Percentiles rank a stretch among this genome's conserved stretches.
These are phyloP conservation scores for Avena eriantha DNA, from an alignment of 176 grass and related monocot species.

Conservation along the genomic window DNA sequence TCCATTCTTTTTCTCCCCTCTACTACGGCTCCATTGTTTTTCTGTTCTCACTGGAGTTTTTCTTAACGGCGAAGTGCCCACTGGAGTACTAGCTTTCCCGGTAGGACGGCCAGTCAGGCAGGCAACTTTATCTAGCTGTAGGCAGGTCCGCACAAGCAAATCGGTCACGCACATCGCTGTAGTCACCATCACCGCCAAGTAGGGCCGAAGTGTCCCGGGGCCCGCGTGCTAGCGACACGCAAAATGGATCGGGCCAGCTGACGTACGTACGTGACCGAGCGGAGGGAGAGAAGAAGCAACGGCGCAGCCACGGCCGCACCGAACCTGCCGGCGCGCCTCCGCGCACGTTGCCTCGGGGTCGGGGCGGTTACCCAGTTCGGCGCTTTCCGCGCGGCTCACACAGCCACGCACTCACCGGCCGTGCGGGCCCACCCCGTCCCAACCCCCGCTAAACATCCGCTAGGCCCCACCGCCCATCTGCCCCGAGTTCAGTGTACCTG, in stretches of 20 bases:
- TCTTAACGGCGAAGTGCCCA: too few species aligned
- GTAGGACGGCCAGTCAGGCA: background rate
- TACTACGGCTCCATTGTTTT: background rate
- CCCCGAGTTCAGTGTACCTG: slow-evolving; percentile 39
- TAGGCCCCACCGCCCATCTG: background rate
- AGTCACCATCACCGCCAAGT: background rate
- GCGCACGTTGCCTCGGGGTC: slow-evolving; percentile 38
- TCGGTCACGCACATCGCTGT: background rate
- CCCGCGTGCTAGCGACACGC: background rate
- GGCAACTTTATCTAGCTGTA: slow-evolving; percentile 4
- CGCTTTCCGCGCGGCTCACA: background rate
- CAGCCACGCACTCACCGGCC: background rate
- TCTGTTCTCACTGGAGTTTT: too few species aligned
- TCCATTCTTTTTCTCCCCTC: background rate
- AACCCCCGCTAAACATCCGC: background rate
- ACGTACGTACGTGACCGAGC: background rate
- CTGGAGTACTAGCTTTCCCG: background rate
- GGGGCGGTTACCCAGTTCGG: background rate
- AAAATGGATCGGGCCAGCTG: background rate
- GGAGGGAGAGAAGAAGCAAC: slow-evolving; percentile 17
- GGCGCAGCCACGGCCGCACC: slow-evolving; percentile 26
- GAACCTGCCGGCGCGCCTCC: background rate
- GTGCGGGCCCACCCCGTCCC: background rate
- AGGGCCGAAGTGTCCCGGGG: background rate
- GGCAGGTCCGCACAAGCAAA: background rate